Conservation (phyloP, 2,329 filamentous ascomycete genomes). For the Xylaria sp. region DNA sequence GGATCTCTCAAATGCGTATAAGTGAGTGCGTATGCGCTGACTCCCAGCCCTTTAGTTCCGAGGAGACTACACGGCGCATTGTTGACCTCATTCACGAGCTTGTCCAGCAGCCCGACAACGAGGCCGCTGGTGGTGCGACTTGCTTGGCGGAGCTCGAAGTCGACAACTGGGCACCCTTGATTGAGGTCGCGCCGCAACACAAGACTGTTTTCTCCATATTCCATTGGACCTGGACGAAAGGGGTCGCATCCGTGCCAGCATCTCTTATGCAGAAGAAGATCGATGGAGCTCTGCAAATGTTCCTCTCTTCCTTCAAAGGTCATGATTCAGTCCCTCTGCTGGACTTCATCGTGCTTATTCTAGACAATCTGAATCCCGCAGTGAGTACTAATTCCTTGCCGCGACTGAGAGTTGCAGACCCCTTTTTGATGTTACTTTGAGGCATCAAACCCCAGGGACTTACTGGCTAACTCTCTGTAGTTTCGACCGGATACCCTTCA, state of each 20-base stretch:
- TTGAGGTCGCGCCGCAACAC: conserved; percentile 51
- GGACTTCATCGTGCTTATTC: conserved; percentile 48
- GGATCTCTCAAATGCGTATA: neutral
- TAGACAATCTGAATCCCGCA: conserved; percentile 44
- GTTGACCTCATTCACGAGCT: conserved; percentile 54
- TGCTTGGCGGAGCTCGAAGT: conserved; percentile 39
- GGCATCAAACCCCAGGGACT: conserved; percentile 10
- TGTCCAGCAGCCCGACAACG: conserved; percentile 47
- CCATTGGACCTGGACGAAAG: conserved; percentile 51
- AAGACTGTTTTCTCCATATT: conserved; percentile 52
- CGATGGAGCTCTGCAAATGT: conserved; percentile 41
- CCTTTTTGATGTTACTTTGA: neutral
- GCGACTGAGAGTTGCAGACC: neutral
- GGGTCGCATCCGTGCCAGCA: conserved; percentile 30
- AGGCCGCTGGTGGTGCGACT: conserved; percentile 30
- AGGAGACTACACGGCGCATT: conserved; percentile 47
- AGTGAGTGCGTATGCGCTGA: neutral
- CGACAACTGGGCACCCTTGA: conserved; percentile 49
- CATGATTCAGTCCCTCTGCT: conserved; percentile 58
- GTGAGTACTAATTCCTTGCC: conserved; percentile 34
- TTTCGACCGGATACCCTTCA: conserved; percentile 43
- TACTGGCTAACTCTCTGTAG: conserved; percentile 31
- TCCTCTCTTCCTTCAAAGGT: conserved; percentile 37
- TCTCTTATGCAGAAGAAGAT: conserved; percentile 37
- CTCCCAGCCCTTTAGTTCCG: conserved; percentile 38